Evolutionary conservation across 371 early-diverging fungal genomes (phyloP), one percentile per base, ranked within the genome.

Genomic region (Mucor lusitanicus): DNA sequence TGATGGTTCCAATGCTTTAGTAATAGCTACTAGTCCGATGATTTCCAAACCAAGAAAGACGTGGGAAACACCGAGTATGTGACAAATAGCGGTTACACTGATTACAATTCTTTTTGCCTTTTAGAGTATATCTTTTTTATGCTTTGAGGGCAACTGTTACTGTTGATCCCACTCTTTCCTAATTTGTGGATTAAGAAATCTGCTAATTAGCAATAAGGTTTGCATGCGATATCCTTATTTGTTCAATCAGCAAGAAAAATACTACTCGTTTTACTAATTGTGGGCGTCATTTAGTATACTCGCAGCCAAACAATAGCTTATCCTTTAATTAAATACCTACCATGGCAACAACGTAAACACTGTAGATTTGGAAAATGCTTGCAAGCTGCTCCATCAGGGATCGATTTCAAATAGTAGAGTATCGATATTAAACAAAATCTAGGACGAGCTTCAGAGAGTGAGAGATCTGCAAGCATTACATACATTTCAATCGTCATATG

Each of bases 61-160:
- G 60, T 60, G 60, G 60, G 60, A 60, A 60, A 23, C 60, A 37
- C 17, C 15, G 40, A 60, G 60, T 60, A 60, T 60, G 46, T 60
- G 60, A 60, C 60, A 60, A 60, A 60, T 60, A 9, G 17, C 40
- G 11, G 60, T 60, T 44, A 60, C 60, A 60, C 60, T n/a, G 40
- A 30, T 60, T 40, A 60, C 60, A 60, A 44, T 60, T 60, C 25
- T 44, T 27, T 7, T 2, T 30, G n/a, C 60, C 30, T 42, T n/a
- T 44, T 44, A n/a, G 17, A 13, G 60, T 28, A 30, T 25, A 27
- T 54, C 30, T n/a, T n/a, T 25, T 30, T 54, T 15, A 54, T 54
- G 54, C 54, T 17, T 54, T 28, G n/a, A 48, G 19, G 23, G n/a
- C 17, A 42, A 1, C 6, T 42, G 42, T 17, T 42, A n/a, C 42